phyloP scores from a whole-genome alignment of 805 yeast species.

The Hanseniaspora occidentalis region DNA sequence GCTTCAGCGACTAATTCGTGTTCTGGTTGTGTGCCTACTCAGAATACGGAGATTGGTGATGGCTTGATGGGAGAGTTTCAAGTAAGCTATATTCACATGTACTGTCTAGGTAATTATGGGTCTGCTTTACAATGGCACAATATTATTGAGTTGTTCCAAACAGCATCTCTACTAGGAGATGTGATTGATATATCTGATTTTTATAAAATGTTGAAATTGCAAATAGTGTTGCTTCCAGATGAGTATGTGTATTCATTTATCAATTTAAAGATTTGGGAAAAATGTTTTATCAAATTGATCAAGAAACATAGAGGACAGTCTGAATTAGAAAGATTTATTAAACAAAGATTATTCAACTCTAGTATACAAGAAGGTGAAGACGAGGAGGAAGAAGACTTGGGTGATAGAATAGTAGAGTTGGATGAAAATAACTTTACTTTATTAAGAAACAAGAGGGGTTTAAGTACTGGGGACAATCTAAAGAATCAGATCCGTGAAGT shows the following conservation, averaged over 20 bases:
- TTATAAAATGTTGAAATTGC: constrained; percentile 13
- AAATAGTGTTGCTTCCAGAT: constrained; percentile 14
- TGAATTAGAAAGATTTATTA: too few relatives aligned
- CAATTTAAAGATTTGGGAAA: not conserved
- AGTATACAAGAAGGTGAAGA: not conserved
- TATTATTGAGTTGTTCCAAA: constrained; percentile 28
- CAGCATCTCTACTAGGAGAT: not conserved
- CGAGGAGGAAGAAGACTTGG: not conserved
- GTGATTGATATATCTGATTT: constrained; percentile 5
- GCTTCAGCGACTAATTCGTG: constrained; percentile 19
- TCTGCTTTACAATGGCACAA: constrained; percentile 54
- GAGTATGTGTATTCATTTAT: constrained; percentile 13
- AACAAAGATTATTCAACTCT: too few relatives aligned
- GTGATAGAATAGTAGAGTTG: not conserved
- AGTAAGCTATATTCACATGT: constrained; percentile 34
- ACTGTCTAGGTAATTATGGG: constrained; percentile 49
- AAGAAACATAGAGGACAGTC: too few relatives aligned
- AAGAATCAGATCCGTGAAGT: too few relatives aligned
- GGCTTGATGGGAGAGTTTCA: constrained; percentile 41
- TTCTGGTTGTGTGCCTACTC: too few relatives aligned
- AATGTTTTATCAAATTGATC: not conserved
- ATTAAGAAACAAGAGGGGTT: too few relatives aligned
- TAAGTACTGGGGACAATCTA: too few relatives aligned
- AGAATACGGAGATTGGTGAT: constrained; percentile 12
- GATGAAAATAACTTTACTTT: not conserved